Evolutionary conservation across 352 stramenopile genomes (phyloP), one percentile per base, ranked within the genome.

Genomic region (Thalassiosira delicatula): DNA sequence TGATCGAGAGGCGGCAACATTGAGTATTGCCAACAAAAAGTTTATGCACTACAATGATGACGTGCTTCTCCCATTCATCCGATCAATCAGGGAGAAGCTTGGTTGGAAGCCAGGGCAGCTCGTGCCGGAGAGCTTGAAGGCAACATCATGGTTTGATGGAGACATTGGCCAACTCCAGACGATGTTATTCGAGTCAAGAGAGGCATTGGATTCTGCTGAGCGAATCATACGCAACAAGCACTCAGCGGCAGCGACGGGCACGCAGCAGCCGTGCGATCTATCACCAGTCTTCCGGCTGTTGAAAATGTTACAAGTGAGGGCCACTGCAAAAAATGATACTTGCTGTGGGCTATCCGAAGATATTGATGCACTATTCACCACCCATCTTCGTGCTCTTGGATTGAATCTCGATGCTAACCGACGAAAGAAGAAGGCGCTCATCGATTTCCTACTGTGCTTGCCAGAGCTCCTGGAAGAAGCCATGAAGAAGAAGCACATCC

Each of bases 21-120:
- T 73, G 2, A 61, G 40, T 23, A 73, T 73, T 42, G 42, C 40
- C 1, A 73, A 72, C 25, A 76, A 79, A 65, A 79, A 62, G 46
- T 65, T 79, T 25, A 19, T 73, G 3, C 35, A 79, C 19, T 79
- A 79, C 59, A 70, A 79, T 51, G 35, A 70, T 53, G 32, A 79
- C 0, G 59, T 79, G 9, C 59, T 79, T 25, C 46, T 79, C 32
- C 70, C 70, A 1, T 79, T 70, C 42, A 79, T 73, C 27, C 60
- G 70, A 3, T 21, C 23, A 1, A 73, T 79, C 32, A 17, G 59
- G 33, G 21, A 79, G 42, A 79, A 62, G 27, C 30, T 79, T 33
- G 59, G 62, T 19, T 79, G 70, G 70, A 46, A 56, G 29, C 8
- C n/a, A 17, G 35, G 59, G 7, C 5, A n/a, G 12, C 33, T 40